Conservation (phyloP, 2,329 filamentous ascomycete genomes). For the Fusarium pilosicola region DNA sequence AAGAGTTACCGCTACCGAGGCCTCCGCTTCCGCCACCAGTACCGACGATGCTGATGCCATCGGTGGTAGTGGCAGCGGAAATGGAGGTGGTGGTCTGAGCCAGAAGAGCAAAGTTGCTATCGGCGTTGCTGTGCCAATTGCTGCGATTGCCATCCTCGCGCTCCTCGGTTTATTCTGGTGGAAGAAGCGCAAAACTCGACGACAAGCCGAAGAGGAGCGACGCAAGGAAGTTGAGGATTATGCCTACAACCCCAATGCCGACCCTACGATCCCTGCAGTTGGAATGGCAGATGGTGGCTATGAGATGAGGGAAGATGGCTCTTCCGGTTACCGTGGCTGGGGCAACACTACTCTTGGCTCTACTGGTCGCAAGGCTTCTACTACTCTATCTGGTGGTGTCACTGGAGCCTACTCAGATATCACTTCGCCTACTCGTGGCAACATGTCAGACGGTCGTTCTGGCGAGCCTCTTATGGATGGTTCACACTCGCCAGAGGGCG, state of each 20-base stretch:
- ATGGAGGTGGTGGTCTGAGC: slow-evolving; percentile 60
- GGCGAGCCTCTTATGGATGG: slow-evolving; percentile 69
- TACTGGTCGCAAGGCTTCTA: slow-evolving; percentile 85
- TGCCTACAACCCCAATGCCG: slow-evolving; percentile 96
- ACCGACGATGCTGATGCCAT: slow-evolving; percentile 46
- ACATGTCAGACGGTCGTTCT: slow-evolving; percentile 74
- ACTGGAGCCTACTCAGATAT: slow-evolving; percentile 78
- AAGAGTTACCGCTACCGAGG: slow-evolving; percentile 4
- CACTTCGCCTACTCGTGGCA: slow-evolving; percentile 70
- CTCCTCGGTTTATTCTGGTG: slow-evolving; percentile 83
- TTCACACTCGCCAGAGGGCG: slow-evolving; percentile 73
- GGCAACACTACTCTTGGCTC: slow-evolving; percentile 78
- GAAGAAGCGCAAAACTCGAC: slow-evolving; percentile 87
- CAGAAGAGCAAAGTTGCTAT: slow-evolving; percentile 83
- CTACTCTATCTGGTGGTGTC: slow-evolving; percentile 82
- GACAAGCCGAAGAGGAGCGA: slow-evolving; percentile 85
- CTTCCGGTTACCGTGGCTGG: slow-evolving; percentile 92
- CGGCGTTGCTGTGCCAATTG: slow-evolving; percentile 93
- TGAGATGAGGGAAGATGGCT: slow-evolving; percentile 82
- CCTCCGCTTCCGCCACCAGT: slow-evolving; percentile 37
- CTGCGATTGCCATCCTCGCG: slow-evolving; percentile 83
- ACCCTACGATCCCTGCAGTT: slow-evolving; percentile 75
- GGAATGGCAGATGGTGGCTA: slow-evolving; percentile 64
- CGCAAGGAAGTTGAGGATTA: slow-evolving; percentile 98
- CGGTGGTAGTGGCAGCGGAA: slow-evolving; percentile 28